Evolutionary conservation across 352 stramenopile genomes (phyloP), one percentile per base, ranked within the genome.

Genomic region (Phytopythium aichiense): DNA sequence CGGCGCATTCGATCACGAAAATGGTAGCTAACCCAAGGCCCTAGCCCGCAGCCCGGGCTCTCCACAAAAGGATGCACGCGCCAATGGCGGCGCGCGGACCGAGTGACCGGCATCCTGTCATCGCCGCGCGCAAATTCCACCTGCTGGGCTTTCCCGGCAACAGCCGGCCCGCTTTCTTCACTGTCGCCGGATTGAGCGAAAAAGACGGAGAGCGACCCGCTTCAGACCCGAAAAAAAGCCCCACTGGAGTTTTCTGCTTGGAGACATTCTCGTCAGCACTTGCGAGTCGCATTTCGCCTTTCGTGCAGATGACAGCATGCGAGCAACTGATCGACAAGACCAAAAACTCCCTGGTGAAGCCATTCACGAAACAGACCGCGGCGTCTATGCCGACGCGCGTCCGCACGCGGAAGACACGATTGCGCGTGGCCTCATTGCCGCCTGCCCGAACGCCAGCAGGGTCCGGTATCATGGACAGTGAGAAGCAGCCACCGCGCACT

Each of bases 21-120:
- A 45, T 45, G 38, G 13, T 45, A 48, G 42, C 42, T 48, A 48
- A 48, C 23, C 25, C 42, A 4, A 4, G 42, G 42, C 5, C 42
- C 42, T 48, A 48, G 7, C 42, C 20, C 42, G 13, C 7, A 8
- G n/a, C n/a, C 13, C 6, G n/a, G 25, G 15, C 25, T 45, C 48
- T 54, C 38, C 12, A 54, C 48, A 20, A 53, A 53, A 1, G 22
- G 46, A n/a, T 53, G 46, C 22, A 50, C 2, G n/a, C 23, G 23
- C 49, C 49, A 50, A 50, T 50, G 2, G 49, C 50, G 8, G 50
- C 50, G 18, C 31, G 22, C 7, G 18, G 35, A 7, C 8, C 16
- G 11, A 1, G 30, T 56, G 50, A 56, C 30, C 28, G 50, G 50
- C 30, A 38, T 43, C 50, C n/a, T 56, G 50, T 56, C 50, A 56